Base-by-base conservation (phyloP, 2,329 filamentous ascomycete genomes). In the Pseudohalonectria lignicola region DNA sequence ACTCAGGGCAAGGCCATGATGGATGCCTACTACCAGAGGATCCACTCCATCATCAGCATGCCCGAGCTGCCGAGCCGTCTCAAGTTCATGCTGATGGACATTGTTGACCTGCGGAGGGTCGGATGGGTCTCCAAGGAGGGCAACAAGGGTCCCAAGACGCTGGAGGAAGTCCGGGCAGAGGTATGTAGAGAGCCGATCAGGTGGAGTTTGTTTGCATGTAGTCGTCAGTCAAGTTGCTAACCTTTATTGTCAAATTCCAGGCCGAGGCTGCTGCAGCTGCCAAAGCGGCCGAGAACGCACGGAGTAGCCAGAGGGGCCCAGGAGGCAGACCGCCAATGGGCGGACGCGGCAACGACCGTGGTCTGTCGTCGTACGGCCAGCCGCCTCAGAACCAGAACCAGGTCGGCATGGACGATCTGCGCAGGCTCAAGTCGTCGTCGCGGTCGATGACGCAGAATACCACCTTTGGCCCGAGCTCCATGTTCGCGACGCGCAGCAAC, bases 141-240 rank as follows among this genome's bases (percentile, higher is more conserved):
- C 39, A 83, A 88, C 64, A 96, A 96, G 70, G 92, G 92, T 28
- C 92, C 92, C 42, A 95, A 95, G 79, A 98, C 92, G 8, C 82
- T 98, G 38, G 79, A 87, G 4, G 85, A 96, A 64, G 85, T 98
- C 48, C 85, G 87, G 56, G 82, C 80, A 49, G 82, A 86, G 63
- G 77, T 79, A 65, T 53, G 23, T 12, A 26, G 23, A 26, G 23
- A 26, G 7, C 3, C 18, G 0, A 20, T 26, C 8, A 26, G 23
- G 12, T 26, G 23, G 12, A 12, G 12, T 26, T 26, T 26, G 12
- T 26, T 26, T 4, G 10, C 21, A 18, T 17, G 5, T 4, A n/a
- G n/a, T n/a, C n/a, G n/a, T n/a, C n/a, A n/a, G 7, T 18, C 3
- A 4, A 4, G 31, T 23, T 38, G 15, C n/a, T 31, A 10, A n/a